Conservation (phyloP, 2,329 filamentous ascomycete species). For the Boeremia lycopersici region DNA sequence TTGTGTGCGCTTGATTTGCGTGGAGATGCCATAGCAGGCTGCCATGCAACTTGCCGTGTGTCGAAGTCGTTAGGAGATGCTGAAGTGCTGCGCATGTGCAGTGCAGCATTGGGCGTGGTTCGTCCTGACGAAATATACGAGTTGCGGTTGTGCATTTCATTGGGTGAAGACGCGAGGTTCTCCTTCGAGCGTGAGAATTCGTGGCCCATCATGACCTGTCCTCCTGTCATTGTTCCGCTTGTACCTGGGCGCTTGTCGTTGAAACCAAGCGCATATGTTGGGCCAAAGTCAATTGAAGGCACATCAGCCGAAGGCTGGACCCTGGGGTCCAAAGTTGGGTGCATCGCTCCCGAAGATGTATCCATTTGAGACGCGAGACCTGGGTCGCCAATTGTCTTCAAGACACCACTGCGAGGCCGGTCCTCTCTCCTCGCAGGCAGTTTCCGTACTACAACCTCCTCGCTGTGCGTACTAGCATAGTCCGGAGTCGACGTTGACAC, state of each 20-base stretch:
- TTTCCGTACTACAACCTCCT: slow-evolving; percentile 47
- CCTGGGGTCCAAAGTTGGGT: slow-evolving; percentile 4
- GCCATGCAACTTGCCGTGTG: slow-evolving; percentile 77
- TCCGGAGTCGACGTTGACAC: slow-evolving; percentile 73
- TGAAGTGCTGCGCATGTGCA: slow-evolving; percentile 49
- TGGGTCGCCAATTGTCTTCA: slow-evolving; percentile 74
- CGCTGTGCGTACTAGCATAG: slow-evolving; percentile 70
- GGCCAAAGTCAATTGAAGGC: slow-evolving; percentile 83
- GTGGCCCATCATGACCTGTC: slow-evolving; percentile 39
- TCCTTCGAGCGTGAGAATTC: slow-evolving; percentile 41
- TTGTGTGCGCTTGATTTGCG: slow-evolving; percentile 55
- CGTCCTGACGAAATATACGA: slow-evolving; percentile 37
- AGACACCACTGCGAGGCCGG: slow-evolving; percentile 75
- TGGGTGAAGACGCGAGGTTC: slow-evolving; percentile 35
- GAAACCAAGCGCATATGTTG: slow-evolving; percentile 72
- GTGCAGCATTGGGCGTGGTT: slow-evolving; percentile 48
- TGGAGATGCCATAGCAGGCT: slow-evolving; percentile 67
- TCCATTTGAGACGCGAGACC: slow-evolving; percentile 51
- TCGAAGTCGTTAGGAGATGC: slow-evolving; percentile 54
- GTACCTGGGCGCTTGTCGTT: slow-evolving; percentile 61
- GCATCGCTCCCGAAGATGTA: slow-evolving; percentile 11
- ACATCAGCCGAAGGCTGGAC: slow-evolving; percentile 57
- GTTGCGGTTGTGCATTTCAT: slow-evolving; percentile 34
- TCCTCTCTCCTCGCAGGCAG: slow-evolving; percentile 62
- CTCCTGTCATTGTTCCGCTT: slow-evolving; percentile 56